Conservation (phyloP, 2,329 filamentous ascomycete species). For the Fusarium ramigenum region DNA sequence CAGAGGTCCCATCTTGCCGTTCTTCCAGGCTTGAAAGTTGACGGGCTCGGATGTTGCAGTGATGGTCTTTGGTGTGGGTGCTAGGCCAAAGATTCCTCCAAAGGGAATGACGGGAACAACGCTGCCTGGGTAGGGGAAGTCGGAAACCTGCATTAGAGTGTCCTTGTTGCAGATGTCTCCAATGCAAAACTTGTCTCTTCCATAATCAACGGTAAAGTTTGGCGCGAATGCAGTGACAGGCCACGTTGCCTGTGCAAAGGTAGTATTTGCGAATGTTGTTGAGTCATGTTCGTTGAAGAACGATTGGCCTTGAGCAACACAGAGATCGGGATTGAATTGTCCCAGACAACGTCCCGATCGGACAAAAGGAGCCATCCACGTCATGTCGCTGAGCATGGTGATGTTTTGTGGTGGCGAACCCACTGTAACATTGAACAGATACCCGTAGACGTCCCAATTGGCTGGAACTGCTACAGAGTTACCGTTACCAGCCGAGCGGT, state of each 20-base stretch:
- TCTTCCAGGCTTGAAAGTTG: not conserved
- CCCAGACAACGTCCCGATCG: not conserved
- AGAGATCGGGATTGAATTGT: not conserved
- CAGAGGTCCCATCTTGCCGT: not conserved
- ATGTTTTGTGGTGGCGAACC: not conserved
- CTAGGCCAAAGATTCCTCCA: not conserved
- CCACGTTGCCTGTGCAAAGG: not conserved
- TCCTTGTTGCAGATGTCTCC: not conserved
- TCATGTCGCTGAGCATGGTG: constrained; percentile 2
- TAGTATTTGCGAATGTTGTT: not conserved
- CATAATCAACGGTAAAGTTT: constrained; percentile 3
- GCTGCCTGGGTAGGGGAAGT: not conserved
- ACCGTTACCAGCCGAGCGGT: not conserved
- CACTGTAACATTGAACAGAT: not conserved
- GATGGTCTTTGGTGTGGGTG: not conserved
- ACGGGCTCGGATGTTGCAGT: not conserved
- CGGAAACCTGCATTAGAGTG: not conserved
- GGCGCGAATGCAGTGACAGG: not conserved
- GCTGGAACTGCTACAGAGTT: not conserved
- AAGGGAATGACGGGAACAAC: not conserved
- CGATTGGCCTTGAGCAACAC: not conserved
- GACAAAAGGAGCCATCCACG: constrained; percentile 1
- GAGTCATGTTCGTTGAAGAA: not conserved
- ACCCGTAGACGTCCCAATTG: not conserved
- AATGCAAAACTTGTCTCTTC: not conserved